phyloP scores from a whole-genome alignment of 2,329 filamentous ascomycete species.

The Colletotrichum truncatum region DNA sequence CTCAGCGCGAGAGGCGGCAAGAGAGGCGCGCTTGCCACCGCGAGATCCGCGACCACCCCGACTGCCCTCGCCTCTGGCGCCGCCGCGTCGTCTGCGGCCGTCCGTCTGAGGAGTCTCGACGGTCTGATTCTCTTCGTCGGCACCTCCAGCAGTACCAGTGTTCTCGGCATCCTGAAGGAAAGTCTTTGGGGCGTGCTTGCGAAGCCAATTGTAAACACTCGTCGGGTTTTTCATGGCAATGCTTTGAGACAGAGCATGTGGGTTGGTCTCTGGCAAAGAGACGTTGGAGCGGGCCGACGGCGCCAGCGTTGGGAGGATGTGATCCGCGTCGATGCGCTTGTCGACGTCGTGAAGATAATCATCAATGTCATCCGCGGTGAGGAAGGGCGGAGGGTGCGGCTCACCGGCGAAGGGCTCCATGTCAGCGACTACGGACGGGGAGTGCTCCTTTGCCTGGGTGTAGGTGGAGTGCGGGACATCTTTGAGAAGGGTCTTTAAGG shows the following conservation, averaged over 20 bases:
- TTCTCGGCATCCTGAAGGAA: conserved; percentile 81
- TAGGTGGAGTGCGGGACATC: conserved; percentile 63
- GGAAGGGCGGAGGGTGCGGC: conserved; percentile 69
- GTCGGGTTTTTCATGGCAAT: conserved; percentile 74
- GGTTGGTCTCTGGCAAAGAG: conserved; percentile 41
- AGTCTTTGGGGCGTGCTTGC: conserved; percentile 83
- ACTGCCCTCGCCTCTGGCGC: conserved; percentile 18
- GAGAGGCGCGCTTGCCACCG: conserved; percentile 42
- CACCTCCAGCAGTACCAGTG: conserved; percentile 41
- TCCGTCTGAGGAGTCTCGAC: conserved; percentile 36
- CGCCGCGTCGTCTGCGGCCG: conserved; percentile 34
- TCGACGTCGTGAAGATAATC: conserved; percentile 77
- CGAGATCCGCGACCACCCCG: conserved; percentile 32
- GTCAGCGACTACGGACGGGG: conserved; percentile 64
- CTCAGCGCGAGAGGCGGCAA: conserved; percentile 41
- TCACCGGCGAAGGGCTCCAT: conserved; percentile 60
- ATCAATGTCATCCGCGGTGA: conserved; percentile 76
- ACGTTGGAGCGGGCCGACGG: conserved; percentile 49
- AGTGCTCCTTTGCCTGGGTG: conserved; percentile 67
- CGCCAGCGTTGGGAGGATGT: conserved; percentile 59
- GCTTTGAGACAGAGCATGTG: conserved; percentile 47
- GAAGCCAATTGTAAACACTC: conserved; percentile 95
- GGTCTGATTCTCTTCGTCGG: conserved; percentile 51
- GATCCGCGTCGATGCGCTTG: conserved; percentile 52
- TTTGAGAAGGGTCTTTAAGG: conserved; percentile 58